Conservation (phyloP, 108 stramenopile species). For the Cyclostephanos tholiformis region DNA sequence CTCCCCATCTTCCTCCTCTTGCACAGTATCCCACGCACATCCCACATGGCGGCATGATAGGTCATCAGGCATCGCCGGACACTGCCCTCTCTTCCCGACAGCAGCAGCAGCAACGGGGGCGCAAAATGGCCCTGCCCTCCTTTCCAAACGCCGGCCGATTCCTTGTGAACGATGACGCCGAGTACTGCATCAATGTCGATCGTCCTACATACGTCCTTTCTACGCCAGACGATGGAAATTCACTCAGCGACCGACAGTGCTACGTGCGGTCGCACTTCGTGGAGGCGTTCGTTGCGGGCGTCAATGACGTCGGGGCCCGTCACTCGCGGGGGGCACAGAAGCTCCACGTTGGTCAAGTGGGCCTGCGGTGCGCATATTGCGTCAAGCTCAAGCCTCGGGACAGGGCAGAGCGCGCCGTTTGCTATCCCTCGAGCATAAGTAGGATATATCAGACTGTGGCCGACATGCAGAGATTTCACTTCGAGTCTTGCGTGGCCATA, state of each 20-base stretch:
- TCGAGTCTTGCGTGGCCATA: constrained; percentile 82
- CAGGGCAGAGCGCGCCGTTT: constrained; percentile 86
- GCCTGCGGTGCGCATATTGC: constrained; percentile 85
- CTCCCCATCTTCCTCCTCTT: constrained; percentile 16
- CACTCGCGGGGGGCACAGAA: constrained; percentile 88
- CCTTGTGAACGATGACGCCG: constrained; percentile 27
- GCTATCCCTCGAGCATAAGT: constrained; percentile 73
- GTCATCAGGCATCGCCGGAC: not conserved
- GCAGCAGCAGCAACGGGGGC: constrained; percentile 11
- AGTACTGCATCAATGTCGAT: constrained; percentile 48
- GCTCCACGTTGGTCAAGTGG: constrained; percentile 77
- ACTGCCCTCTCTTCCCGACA: not conserved
- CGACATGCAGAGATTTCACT: constrained; percentile 91
- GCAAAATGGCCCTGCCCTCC: constrained; percentile 27
- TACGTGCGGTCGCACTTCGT: constrained; percentile 86
- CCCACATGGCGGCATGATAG: not conserved
- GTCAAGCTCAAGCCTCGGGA: constrained; percentile 73
- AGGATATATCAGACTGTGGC: constrained; percentile 84
- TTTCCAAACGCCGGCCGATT: constrained; percentile 29
- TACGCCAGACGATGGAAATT: constrained; percentile 71
- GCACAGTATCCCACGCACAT: not conserved
- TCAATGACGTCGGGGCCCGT: constrained; percentile 76
- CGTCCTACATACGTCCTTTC: constrained; percentile 62
- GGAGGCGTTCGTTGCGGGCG: constrained; percentile 80
- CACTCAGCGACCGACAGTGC: constrained; percentile 84